phyloP scores from a whole-genome alignment of 331 rosid species.

The Rosa hybrid region DNA sequence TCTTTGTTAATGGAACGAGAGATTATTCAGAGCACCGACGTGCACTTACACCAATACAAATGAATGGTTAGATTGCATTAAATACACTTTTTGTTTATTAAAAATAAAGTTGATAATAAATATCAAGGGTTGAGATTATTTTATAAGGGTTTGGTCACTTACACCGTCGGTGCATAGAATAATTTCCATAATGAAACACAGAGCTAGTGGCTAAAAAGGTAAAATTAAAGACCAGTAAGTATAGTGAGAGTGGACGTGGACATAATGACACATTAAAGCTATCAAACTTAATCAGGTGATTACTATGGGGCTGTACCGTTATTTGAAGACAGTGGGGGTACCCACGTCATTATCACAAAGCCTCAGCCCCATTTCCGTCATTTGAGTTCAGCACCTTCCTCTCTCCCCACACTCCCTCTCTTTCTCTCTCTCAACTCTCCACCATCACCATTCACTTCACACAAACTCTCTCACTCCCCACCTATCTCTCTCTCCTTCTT shows the following conservation, averaged over 20 bases:
- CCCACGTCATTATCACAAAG: constrained; percentile 33
- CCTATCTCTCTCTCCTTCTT: constrained; percentile 4
- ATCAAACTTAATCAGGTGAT: neutral
- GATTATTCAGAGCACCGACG: too few species aligned
- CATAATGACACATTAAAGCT: neutral
- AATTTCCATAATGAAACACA: neutral
- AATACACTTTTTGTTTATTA: too few species aligned
- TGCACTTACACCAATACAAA: too few species aligned
- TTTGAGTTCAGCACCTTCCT: constrained; percentile 21
- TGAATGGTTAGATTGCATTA: too few species aligned
- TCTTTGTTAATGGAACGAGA: too few species aligned
- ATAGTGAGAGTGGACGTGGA: neutral
- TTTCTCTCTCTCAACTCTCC: constrained; percentile 14
- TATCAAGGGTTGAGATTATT: too few species aligned
- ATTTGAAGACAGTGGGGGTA: constrained; percentile 31
- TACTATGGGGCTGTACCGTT: constrained; percentile 6
- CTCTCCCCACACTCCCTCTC: constrained; percentile 15
- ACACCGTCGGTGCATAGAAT: too few species aligned
- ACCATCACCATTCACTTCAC: constrained; percentile 29
- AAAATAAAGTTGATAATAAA: too few species aligned
- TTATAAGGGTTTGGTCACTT: too few species aligned
- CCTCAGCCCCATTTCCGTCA: constrained; percentile 47
- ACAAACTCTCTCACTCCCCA: neutral
- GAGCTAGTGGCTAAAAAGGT: neutral
- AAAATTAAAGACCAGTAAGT: too few species aligned